Evolutionary conservation across 2,329 filamentous ascomycete genomes (phyloP), one percentile per base, ranked within the genome.

Genomic region (Trichoderma sp.): DNA sequence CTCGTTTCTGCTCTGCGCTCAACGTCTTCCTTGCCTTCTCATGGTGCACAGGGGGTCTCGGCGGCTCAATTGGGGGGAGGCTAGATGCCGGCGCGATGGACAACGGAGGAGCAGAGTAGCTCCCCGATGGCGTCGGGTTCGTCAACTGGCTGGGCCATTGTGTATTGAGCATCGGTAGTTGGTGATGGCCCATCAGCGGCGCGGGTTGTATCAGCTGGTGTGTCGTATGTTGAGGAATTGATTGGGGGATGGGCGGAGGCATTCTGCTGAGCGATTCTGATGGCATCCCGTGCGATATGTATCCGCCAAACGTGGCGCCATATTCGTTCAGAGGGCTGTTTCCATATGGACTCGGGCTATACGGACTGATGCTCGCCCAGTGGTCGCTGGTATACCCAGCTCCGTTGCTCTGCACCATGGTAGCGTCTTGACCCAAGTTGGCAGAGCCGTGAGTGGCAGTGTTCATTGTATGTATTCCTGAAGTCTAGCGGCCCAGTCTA

Each of bases 1-100:
- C 86, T 69, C 93, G 86, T 69, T 95, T 90, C 75, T 98, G 93
- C 66, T 92, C 89, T 73, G 97, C 92, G 7, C 93, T 97, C 71
- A 99, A 82, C 1, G 94, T 98, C 78, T 92, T 92, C 71, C 93
- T 85, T 4, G 91, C 90, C 55, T 90, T 91, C 55, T 75, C 85
- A 75, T 66, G 81, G 78, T 71, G 82, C 74, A 72, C 68, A 19
- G 72, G 69, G 66, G 74, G 65, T 50, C 71, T 70, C 7, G 73
- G 71, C 6, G 72, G 66, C 3, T 76, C 73, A 44, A 71, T 67
- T 2, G 73, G 79, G 45, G 83, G 83, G 52, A 85, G 81, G 66
- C 84, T 80, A 19, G 84, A 79, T 21, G 82, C 79, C 6, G 85
- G 81, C n/a, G 88, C 83, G 65, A 90, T 82, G 45, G 86, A 78